These are phyloP conservation scores for Aschersonia sp. DNA, from an alignment of 2,329 filamentous ascomycete species.

Conservation along the genomic window DNA sequence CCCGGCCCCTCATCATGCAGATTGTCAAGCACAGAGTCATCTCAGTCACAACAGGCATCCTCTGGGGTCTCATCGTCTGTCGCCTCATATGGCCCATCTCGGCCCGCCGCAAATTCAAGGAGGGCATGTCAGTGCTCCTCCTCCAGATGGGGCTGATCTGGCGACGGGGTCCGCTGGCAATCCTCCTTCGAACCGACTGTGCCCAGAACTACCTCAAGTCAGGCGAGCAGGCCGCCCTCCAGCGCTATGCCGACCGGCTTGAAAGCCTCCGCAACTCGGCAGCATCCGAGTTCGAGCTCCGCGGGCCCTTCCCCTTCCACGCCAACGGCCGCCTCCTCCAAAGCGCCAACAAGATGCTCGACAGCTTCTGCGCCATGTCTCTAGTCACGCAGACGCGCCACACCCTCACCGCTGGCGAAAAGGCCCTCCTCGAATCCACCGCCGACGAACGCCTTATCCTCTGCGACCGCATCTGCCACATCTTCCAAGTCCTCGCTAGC, in stretches of 20 bases:
- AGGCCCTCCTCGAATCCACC: conserved; percentile 62
- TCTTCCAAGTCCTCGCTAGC: conserved; percentile 66
- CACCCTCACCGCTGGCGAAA: conserved; percentile 60
- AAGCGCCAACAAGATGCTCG: conserved; percentile 65
- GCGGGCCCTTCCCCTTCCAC: conserved; percentile 63
- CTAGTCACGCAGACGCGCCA: conserved; percentile 69
- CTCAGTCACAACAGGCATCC: conserved; percentile 64
- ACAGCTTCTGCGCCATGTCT: conserved; percentile 87
- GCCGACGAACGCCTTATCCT: conserved; percentile 63
- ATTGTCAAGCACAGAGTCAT: conserved; percentile 75
- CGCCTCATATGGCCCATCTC: conserved; percentile 81
- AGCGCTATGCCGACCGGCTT: conserved; percentile 56
- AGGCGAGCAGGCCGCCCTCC: conserved; percentile 70
- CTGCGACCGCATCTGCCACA: conserved; percentile 73
- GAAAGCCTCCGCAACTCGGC: conserved; percentile 58
- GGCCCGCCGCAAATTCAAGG: conserved; percentile 69
- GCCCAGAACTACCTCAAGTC: conserved; percentile 60
- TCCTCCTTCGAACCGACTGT: conserved; percentile 44
- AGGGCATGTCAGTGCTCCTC: conserved; percentile 72
- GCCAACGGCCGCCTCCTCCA: conserved; percentile 57
- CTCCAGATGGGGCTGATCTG: conserved; percentile 85
- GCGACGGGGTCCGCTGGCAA: conserved; percentile 77
- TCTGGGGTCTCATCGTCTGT: conserved; percentile 81
- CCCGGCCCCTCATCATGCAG: conserved; percentile 64
- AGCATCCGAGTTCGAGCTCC: conserved; percentile 65